These are phyloP conservation scores for Pseudocercospora cruenta DNA, from an alignment of 2,329 filamentous ascomycete genomes.

Conservation along the genomic window DNA sequence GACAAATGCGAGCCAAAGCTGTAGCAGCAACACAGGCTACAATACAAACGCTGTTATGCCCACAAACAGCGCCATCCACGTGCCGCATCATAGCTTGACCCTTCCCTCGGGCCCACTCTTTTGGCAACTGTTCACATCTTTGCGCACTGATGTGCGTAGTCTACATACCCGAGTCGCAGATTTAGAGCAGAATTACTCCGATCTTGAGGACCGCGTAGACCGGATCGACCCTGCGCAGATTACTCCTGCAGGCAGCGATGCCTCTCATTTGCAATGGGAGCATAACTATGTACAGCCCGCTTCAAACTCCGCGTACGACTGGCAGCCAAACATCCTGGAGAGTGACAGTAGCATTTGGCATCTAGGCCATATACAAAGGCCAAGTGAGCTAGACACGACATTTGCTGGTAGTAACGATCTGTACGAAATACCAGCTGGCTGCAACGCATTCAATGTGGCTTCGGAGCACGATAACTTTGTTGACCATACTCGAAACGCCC, in stretches of 20 bases:
- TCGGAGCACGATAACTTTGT: background rate
- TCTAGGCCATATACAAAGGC: background rate
- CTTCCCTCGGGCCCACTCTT: slow-evolving; percentile 29
- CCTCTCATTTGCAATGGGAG: background rate
- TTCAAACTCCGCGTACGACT: background rate
- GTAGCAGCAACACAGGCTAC: background rate
- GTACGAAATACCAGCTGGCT: background rate
- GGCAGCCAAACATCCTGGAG: background rate
- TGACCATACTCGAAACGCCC: background rate
- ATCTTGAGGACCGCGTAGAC: slow-evolving; percentile 32
- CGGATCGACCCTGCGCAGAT: slow-evolving; percentile 21
- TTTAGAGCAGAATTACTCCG: slow-evolving; percentile 28
- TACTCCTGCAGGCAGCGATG: slow-evolving; percentile 28
- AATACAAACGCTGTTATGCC: background rate
- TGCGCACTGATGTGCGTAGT: slow-evolving; percentile 26
- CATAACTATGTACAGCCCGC: background rate
- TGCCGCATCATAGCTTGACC: slow-evolving; percentile 10
- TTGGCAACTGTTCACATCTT: slow-evolving; percentile 31
- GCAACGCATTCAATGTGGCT: background rate
- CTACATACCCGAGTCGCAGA: slow-evolving; percentile 22
- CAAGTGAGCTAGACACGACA: slow-evolving; percentile 3
- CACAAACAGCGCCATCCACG: background rate
- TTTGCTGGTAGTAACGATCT: background rate
- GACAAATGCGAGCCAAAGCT: background rate
- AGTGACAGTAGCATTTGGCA: background rate